Conservation (phyloP, 257 asterid genomes). For the Apocynum venetum region DNA sequence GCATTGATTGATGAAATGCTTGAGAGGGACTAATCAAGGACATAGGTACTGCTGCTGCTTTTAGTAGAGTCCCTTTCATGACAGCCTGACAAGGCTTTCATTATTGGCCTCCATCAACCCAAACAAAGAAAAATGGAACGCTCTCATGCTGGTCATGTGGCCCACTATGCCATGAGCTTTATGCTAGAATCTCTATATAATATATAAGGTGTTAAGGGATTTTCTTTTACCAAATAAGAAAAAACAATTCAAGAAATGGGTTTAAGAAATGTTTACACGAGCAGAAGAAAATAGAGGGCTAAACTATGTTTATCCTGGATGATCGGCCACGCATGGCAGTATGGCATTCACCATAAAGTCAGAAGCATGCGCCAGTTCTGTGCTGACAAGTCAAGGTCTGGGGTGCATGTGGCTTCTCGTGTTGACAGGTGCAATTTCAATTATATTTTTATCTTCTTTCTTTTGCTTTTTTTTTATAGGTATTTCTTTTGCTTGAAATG, state of each 20-base stretch:
- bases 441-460: background rate
- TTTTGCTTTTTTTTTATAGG: background rate
- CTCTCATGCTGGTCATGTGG: conserved; percentile 24
- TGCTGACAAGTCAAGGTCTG: conserved; percentile 25
- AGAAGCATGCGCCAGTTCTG: conserved; percentile 17
- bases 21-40: conserved; percentile 22
- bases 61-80: conserved; percentile 54
- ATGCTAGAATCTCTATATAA: background rate
- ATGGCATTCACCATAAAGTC: conserved; percentile 9
- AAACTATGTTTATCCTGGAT: background rate
- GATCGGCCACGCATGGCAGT: conserved; percentile 4
- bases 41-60: conserved; percentile 25
- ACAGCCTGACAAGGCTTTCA: conserved; percentile 34
- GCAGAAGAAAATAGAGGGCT: background rate
- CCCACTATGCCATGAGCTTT: conserved; percentile 22
- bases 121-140: conserved; percentile 36
- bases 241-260: background rate
- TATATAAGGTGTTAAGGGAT: background rate
- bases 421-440: background rate
- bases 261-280: background rate
- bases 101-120: conserved; percentile 34
- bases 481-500: background rate
- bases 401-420: conserved; percentile 15
- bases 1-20: conserved; percentile 8
- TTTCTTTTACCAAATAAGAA: background rate